Conservation (phyloP, 2,329 filamentous ascomycete species). For the Penicillium sp. region DNA sequence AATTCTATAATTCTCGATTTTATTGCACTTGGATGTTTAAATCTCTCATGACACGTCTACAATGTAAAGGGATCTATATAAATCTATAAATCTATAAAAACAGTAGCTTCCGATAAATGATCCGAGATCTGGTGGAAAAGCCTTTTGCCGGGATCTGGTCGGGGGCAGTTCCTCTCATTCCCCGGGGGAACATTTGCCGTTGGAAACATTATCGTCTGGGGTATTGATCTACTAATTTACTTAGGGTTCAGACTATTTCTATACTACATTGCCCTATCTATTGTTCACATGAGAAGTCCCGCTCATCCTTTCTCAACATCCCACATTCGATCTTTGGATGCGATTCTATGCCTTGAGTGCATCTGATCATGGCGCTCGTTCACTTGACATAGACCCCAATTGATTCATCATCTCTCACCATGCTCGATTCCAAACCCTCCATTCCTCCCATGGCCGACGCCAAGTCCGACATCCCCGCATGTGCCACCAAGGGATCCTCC, state of each 20-base stretch:
- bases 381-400: conserved; percentile 3
- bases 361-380: conserved; percentile 5
- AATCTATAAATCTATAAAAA: too few relatives aligned
- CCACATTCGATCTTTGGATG: neutral
- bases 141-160: neutral
- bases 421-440: neutral
- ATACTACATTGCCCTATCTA: neutral
- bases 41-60: too few relatives aligned
- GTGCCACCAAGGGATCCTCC: neutral
- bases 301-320: neutral
- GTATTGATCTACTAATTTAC: neutral
- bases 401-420: neutral
- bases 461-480: neutral
- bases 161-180: neutral
- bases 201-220: neutral
- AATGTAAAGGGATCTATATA: too few relatives aligned
- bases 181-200: neutral
- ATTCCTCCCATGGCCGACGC: neutral
- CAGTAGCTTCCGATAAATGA: too few relatives aligned
- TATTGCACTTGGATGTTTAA: too few relatives aligned
- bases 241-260: neutral
- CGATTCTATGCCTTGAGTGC: neutral
- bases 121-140: neutral
- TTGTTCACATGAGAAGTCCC: neutral
- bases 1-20: too few relatives aligned